Evolutionary conservation across 495 filamentous ascomycete genomes (phyloP), one percentile per base, ranked within the genome.

Genomic region (Aspergillus affinis): DNA sequence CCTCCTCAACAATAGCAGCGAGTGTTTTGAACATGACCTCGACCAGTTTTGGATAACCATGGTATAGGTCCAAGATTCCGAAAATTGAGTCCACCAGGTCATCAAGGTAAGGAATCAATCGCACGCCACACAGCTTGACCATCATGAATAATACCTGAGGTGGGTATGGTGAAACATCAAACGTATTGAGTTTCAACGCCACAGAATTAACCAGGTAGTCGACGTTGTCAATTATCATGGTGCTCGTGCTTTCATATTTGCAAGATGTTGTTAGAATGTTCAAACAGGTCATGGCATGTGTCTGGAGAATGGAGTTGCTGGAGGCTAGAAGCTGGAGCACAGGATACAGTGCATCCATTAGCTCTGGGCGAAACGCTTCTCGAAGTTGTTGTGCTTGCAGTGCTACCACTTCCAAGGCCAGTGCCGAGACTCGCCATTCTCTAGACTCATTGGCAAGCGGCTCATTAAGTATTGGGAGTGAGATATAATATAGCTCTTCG

Each of bases 161-260:
- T 10, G 92, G 91, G 58, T 95, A 88, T 2, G 93, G 93, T 0
- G 91, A 93, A 55, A 97, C 85, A 55, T 97, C 91, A 65, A 96
- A 91, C 0, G 86, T 91, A 62, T 96, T 97, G 27, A 99, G 80
- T 58, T 93, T 91, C 21, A 97, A 76, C 0, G 89, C 90, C 6
- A 98, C 86, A 0, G 93, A 90, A 68, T 97, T 98, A 51, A 97
- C 88, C 74, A 99, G 88, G 70, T 99, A 99, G 71, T 99, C 94
- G 23, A 89, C 92, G 62, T 99, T 99, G 30, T 91, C 87, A 50
- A 97, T 82, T 49, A 99, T 86, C 61, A 99, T 78, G 12, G 90
- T 85, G 32, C 88, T 87, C 10, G 92, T 86, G 64, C 81, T 86
- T 0, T 66, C 45, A 66, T 98, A 99, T 18, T 84, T 86, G 71